These are phyloP conservation scores for Mycena sp. DNA, from an alignment of 1,284 basidiomycete genomes.

Conservation along the genomic window DNA sequence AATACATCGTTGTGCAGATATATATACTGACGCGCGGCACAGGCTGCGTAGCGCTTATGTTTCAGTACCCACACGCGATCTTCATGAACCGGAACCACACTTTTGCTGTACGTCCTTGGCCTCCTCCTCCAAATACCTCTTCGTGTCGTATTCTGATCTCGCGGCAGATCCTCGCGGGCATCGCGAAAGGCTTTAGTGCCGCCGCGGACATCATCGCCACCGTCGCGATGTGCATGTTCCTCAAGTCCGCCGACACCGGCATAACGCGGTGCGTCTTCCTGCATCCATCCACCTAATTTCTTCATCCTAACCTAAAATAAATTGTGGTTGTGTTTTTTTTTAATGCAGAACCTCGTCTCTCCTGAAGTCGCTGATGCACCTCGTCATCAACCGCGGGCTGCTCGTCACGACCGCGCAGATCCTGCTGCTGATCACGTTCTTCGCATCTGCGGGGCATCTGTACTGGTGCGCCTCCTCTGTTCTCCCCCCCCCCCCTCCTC, in stretches of 20 bases:
- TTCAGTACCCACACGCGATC: not conserved
- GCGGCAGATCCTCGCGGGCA: slow-evolving; percentile 50
- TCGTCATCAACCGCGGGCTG: slow-evolving; percentile 43
- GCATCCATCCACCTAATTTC: too few relatives aligned
- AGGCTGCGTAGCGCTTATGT: not conserved
- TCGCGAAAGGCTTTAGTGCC: slow-evolving; percentile 52
- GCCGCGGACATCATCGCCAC: slow-evolving; percentile 53
- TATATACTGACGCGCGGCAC: not conserved
- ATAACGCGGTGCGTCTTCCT: slow-evolving; percentile 38
- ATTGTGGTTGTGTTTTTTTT: not conserved
- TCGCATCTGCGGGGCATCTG: slow-evolving; percentile 36
- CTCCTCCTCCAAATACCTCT: not conserved
- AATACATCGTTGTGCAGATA: not conserved
- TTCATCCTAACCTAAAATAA: too few relatives aligned
- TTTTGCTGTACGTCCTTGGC: not conserved
- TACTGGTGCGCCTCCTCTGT: slow-evolving; percentile 37
- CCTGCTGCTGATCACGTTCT: slow-evolving; percentile 43
- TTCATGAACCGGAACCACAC: slow-evolving; percentile 2
- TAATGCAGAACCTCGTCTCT: slow-evolving; percentile 44
- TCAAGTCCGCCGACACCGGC: slow-evolving; percentile 46
- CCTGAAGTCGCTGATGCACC: slow-evolving; percentile 44
- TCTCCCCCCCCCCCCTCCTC: too few relatives aligned
- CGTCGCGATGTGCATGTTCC: slow-evolving; percentile 50
- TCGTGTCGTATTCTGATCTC: not conserved
- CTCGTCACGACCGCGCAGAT: slow-evolving; percentile 46